Evolutionary conservation across 352 stramenopile genomes (phyloP).

Genomic region (Phytophthora boehmeriae): DNA sequence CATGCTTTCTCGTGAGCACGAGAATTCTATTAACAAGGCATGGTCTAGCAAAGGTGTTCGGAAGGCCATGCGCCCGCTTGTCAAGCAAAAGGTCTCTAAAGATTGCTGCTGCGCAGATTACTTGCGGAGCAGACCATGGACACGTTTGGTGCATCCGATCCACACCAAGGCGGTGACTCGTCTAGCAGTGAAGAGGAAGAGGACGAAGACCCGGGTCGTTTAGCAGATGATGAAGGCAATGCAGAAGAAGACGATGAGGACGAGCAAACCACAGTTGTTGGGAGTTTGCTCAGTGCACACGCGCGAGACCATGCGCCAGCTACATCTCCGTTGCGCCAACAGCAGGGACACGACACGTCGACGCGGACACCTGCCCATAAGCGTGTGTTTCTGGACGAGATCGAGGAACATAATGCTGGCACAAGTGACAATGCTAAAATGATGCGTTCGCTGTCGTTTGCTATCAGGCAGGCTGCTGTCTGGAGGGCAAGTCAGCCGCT

Average conservation of each 20-base stretch:
- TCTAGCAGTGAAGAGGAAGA: constrained; percentile 82
- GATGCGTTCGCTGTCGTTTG: constrained; percentile 76
- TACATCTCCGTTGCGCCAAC: constrained; percentile 9
- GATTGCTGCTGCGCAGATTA: constrained; percentile 72
- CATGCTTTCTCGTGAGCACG: constrained; percentile 83
- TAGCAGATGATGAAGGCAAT: constrained; percentile 53
- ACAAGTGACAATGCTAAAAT: constrained; percentile 66
- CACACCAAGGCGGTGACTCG: constrained; percentile 56
- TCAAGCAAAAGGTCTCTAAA: constrained; percentile 89
- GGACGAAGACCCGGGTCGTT: constrained; percentile 50
- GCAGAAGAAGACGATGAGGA: constrained; percentile 72
- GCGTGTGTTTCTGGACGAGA: constrained; percentile 68
- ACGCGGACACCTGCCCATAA: constrained; percentile 25
- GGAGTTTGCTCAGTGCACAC: constrained; percentile 78
- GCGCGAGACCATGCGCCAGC: constrained; percentile 50
- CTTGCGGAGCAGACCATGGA: constrained; percentile 73
- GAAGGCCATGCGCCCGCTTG: constrained; percentile 84
- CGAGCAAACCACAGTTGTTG: constrained; percentile 81
- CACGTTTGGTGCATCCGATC: constrained; percentile 33
- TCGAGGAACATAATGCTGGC: constrained; percentile 66
- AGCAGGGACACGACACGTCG: constrained; percentile 23
- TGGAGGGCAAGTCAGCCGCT: constrained; percentile 81
- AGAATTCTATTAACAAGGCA: constrained; percentile 88
- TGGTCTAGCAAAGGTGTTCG: constrained; percentile 88
- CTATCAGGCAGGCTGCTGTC: constrained; percentile 77